These are phyloP conservation scores for Aquilaria malaccensis DNA, from an alignment of 345 rosid species.

Conservation along the genomic window DNA sequence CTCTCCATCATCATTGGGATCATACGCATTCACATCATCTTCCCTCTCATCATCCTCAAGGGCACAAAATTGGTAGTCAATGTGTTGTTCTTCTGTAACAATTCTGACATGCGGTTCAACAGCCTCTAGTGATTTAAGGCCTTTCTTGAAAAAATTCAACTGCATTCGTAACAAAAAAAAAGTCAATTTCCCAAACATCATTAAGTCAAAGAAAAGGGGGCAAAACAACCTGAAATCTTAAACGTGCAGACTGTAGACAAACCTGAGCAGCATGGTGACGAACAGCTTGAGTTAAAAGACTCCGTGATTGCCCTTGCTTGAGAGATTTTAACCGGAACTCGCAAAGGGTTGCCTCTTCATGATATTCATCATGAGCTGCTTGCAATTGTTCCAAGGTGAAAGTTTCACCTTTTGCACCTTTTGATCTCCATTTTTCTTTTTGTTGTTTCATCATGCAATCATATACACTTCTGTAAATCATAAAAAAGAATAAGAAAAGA, in stretches of 20 bases:
- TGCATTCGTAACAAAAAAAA: conserved; percentile 26
- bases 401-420: conserved; percentile 64
- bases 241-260: conserved; percentile 6
- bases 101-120: conserved; percentile 61
- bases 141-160: conserved; percentile 81
- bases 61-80: conserved; percentile 70
- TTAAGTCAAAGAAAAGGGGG: conserved; percentile 3
- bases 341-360: conserved; percentile 80
- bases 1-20: conserved; percentile 52
- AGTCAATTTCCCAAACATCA: conserved; percentile 6
- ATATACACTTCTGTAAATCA: conserved; percentile 54
- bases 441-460: conserved; percentile 73
- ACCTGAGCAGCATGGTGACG: conserved; percentile 99
- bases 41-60: conserved; percentile 57
- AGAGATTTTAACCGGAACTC: conserved; percentile 87
- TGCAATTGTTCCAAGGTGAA: conserved; percentile 46
- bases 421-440: conserved; percentile 76
- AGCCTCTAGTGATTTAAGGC: conserved; percentile 76
- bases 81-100: conserved; percentile 69
- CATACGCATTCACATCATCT: conserved; percentile 31
- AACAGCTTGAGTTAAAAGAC: conserved; percentile 89
- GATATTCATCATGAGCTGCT: conserved; percentile 67
- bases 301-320: conserved; percentile 86
- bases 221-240: conserved; percentile 5
- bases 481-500: conserved; percentile 17